These are phyloP conservation scores for Leccinum rimulosum DNA, from an alignment of 768 basidiomycete genomes.

Conservation along the genomic window DNA sequence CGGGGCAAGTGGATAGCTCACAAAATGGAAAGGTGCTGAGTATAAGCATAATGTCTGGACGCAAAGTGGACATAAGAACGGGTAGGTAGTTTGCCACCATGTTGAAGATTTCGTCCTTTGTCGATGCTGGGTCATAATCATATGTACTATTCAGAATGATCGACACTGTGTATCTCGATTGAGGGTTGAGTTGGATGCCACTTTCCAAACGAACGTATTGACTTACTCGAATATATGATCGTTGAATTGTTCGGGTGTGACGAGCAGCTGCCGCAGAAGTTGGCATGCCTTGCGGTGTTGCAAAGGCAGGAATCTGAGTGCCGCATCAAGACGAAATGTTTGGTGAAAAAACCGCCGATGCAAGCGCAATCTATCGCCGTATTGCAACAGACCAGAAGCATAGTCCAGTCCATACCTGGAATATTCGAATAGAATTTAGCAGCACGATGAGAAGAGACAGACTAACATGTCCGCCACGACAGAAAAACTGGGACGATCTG, in stretches of 20 bases:
- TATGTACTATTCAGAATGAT: not conserved
- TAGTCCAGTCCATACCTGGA: slow-evolving; percentile 2
- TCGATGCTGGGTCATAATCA: not conserved
- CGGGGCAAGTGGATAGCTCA: not conserved
- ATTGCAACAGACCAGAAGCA: slow-evolving; percentile 10
- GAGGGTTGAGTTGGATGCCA: not conserved
- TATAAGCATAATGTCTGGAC: slow-evolving; percentile 1
- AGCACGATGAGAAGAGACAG: not conserved
- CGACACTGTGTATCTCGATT: slow-evolving; percentile 3
- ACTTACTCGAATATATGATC: slow-evolving; percentile 32
- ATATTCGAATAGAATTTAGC: not conserved
- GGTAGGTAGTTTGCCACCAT: not conserved
- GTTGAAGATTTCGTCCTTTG: not conserved
- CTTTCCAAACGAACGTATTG: not conserved
- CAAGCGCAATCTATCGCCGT: slow-evolving; percentile 19
- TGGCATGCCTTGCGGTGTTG: slow-evolving; percentile 27
- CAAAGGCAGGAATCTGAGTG: slow-evolving; percentile 20
- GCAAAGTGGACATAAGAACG: not conserved
- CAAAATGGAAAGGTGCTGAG: not conserved
- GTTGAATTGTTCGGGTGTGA: slow-evolving; percentile 30
- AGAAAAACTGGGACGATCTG: slow-evolving; percentile 41
- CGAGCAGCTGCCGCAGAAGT: slow-evolving; percentile 31
- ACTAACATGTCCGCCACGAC: slow-evolving; percentile 7
- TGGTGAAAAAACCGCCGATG: slow-evolving; percentile 18
- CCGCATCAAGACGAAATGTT: slow-evolving; percentile 5